These are phyloP conservation scores for Camellia lanceoleosa DNA, from an alignment of 148 eudicot species.

Conservation along the genomic window DNA sequence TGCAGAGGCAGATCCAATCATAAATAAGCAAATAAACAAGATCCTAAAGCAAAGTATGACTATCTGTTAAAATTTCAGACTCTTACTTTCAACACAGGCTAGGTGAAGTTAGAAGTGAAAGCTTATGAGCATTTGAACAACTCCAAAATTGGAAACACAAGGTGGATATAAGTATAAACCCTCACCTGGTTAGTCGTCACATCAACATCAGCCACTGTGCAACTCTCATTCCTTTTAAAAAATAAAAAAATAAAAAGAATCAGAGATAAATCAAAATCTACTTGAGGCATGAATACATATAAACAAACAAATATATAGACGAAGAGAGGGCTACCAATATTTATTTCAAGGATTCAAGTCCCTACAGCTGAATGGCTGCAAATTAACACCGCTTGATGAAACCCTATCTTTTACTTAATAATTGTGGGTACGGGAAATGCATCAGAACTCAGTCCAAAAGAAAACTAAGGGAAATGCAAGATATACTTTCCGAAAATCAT, in stretches of 20 bases:
- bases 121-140: neutral
- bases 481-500: neutral
- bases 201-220: constrained; percentile 41
- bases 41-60: neutral
- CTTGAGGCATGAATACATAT: neutral
- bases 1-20: neutral
- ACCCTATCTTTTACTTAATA: neutral
- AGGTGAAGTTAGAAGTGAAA: neutral
- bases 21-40: neutral
- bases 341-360: neutral
- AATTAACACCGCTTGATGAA: too few relatives aligned
- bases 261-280: neutral
- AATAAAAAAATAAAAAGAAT: constrained; percentile 5
- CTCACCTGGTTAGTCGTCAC: constrained; percentile 60
- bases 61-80: neutral
- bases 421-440: neutral
- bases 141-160: neutral
- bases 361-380: neutral
- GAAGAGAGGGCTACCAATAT: neutral
- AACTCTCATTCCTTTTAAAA: constrained; percentile 51
- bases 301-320: neutral
- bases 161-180: neutral
- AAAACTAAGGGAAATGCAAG: neutral
- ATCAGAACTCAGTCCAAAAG: neutral
- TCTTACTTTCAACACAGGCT: too few relatives aligned